Percentiles rank a stretch among this genome's conserved stretches.
Conservation (phyloP, 2,329 filamentous ascomycete species). For the Clonostachys chloroleuca region DNA sequence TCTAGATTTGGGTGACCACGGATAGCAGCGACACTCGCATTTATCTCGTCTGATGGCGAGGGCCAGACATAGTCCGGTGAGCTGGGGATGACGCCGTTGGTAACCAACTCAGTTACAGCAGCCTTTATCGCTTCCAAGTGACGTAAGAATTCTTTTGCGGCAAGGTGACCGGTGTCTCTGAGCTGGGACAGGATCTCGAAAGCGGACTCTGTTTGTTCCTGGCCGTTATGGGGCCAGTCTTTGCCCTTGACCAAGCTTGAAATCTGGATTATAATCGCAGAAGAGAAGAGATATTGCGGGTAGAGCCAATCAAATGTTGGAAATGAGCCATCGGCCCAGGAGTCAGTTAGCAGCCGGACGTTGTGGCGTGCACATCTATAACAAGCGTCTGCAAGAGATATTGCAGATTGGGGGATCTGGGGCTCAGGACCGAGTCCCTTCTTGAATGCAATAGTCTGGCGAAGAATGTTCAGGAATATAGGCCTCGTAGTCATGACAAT, state of each 20-base stretch:
- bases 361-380: slow-evolving; percentile 38
- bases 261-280: slow-evolving; percentile 34
- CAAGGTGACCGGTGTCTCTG: slow-evolving; percentile 20
- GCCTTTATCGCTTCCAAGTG: background rate
- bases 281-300: slow-evolving; percentile 40
- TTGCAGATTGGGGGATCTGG: slow-evolving; percentile 20
- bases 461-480: slow-evolving; percentile 23
- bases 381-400: slow-evolving; percentile 35
- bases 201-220: slow-evolving; percentile 30
- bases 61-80: background rate
- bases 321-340: slow-evolving; percentile 41
- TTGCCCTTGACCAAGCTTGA: slow-evolving; percentile 28
- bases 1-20: background rate
- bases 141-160: background rate
- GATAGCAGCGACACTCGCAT: background rate
- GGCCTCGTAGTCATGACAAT: slow-evolving; percentile 25
- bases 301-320: slow-evolving; percentile 40
- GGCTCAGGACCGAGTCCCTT: slow-evolving; percentile 10
- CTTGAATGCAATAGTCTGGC: slow-evolving; percentile 16
- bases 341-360: slow-evolving; percentile 30
- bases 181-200: slow-evolving; percentile 30
- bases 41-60: background rate
- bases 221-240: slow-evolving; percentile 25
- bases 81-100: background rate
- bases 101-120: background rate